phyloP scores from a whole-genome alignment of 129 eudicot genomes.

The Mikania micrantha region DNA sequence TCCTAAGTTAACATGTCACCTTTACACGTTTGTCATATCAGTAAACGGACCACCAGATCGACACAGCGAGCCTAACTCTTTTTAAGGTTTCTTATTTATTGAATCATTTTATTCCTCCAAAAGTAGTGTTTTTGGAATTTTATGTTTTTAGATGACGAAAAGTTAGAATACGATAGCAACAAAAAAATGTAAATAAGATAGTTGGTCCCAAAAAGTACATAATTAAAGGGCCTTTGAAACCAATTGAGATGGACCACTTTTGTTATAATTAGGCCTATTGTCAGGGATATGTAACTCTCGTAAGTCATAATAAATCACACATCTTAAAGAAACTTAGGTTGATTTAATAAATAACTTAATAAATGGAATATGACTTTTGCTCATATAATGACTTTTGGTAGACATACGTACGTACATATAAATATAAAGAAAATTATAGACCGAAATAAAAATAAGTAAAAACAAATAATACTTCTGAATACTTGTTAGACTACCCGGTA shows the following conservation, averaged over 20 bases:
- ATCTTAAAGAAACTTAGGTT: background rate
- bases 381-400: background rate
- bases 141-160: slow-evolving; percentile 7
- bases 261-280: slow-evolving; percentile 11
- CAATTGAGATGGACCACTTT: slow-evolving; percentile 26
- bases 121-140: slow-evolving; percentile 14
- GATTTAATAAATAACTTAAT: background rate
- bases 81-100: background rate
- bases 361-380: background rate
- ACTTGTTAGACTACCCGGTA: too few relatives aligned
- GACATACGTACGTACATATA: background rate
- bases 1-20: background rate
- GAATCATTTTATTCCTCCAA: background rate
- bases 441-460: background rate
- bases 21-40: background rate
- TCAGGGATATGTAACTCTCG: slow-evolving; percentile 7
- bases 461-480: too few relatives aligned
- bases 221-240: slow-evolving; percentile 15
- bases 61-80: background rate
- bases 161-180: background rate
- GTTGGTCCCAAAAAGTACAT: slow-evolving; percentile 25
- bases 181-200: background rate
- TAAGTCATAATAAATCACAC: background rate
- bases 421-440: background rate
- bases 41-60: background rate